Percentiles rank a stretch among this genome's conserved stretches.
phyloP scores from a whole-genome alignment of 140 eudicot genomes.

The Anethum foeniculum region DNA sequence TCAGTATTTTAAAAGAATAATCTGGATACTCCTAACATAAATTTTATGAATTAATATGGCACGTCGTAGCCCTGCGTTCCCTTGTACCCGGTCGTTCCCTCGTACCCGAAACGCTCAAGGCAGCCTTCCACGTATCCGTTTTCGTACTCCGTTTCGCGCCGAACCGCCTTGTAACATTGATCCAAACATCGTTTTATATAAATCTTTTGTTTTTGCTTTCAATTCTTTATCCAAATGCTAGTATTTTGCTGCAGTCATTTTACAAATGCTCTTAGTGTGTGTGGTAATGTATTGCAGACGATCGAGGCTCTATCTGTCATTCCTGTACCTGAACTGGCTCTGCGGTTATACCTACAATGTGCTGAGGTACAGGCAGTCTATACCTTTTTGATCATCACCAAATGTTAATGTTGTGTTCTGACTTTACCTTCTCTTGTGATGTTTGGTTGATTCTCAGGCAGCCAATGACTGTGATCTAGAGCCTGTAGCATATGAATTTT shows the following conservation, averaged over 20 bases:
- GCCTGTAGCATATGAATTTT: slow-evolving; percentile 96
- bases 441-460: slow-evolving; percentile 45
- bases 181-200: not conserved
- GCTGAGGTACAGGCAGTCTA: slow-evolving; percentile 61
- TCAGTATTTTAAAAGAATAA: no score
- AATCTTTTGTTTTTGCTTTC: not conserved
- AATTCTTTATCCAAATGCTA: not conserved
- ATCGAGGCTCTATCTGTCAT: slow-evolving; percentile 66
- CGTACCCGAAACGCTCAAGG: no score
- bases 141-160: no score
- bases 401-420: not conserved
- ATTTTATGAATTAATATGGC: no score
- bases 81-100: no score
- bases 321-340: slow-evolving; percentile 89
- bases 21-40: no score
- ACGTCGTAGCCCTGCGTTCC: no score
- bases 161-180: no score
- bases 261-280: not conserved
- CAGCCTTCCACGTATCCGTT: no score
- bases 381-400: not conserved
- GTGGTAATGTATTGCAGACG: slow-evolving; percentile 36
- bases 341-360: slow-evolving; percentile 79
- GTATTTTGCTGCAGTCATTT: not conserved
- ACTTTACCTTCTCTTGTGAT: slow-evolving; percentile 11
- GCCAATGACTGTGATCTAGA: slow-evolving; percentile 96